Conservation (phyloP, 768 basidiomycete genomes). For the Amanita pallidorosea region DNA sequence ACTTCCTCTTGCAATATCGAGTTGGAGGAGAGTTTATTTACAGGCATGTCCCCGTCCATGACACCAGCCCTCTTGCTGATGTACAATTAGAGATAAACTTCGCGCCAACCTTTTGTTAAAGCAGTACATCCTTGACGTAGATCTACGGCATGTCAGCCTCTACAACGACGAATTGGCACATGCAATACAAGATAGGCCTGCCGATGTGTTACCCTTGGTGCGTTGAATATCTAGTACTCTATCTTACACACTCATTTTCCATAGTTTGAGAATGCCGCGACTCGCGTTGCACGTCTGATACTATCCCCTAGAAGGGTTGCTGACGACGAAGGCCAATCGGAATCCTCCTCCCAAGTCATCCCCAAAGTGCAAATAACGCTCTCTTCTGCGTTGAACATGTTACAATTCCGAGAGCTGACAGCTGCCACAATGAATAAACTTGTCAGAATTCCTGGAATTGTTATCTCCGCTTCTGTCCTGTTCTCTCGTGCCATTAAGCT, state of each 20-base stretch:
- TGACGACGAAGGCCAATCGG: constrained; percentile 23
- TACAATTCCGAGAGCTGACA: constrained; percentile 88
- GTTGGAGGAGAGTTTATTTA: constrained; percentile 90
- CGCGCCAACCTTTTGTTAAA: constrained; percentile 84
- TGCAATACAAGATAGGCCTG: constrained; percentile 79
- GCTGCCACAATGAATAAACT: constrained; percentile 94
- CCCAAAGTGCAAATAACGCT: constrained; percentile 79
- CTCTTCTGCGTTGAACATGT: constrained; percentile 83
- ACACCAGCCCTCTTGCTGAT: constrained; percentile 5
- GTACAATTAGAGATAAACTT: constrained; percentile 62
- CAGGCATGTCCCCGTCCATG: constrained; percentile 37
- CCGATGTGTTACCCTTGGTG: constrained; percentile 83
- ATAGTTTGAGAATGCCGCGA: constrained; percentile 91
- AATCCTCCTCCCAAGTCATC: constrained; percentile 30
- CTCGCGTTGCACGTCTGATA: constrained; percentile 73
- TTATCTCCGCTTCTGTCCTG: constrained; percentile 91
- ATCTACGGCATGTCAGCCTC: constrained; percentile 65
- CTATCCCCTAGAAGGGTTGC: constrained; percentile 45
- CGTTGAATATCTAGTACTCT: constrained; percentile 14
- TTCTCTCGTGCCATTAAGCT: constrained; percentile 90
- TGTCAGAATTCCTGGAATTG: constrained; percentile 94
- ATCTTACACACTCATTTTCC: background rate
- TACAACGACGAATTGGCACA: constrained; percentile 95
- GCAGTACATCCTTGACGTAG: constrained; percentile 79
- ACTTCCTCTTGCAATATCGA: constrained; percentile 83